Percentiles rank a stretch among this genome's conserved stretches.
phyloP scores from a whole-genome alignment of 31 red algal genomes.

The Odonthalia washingtoniensis region DNA sequence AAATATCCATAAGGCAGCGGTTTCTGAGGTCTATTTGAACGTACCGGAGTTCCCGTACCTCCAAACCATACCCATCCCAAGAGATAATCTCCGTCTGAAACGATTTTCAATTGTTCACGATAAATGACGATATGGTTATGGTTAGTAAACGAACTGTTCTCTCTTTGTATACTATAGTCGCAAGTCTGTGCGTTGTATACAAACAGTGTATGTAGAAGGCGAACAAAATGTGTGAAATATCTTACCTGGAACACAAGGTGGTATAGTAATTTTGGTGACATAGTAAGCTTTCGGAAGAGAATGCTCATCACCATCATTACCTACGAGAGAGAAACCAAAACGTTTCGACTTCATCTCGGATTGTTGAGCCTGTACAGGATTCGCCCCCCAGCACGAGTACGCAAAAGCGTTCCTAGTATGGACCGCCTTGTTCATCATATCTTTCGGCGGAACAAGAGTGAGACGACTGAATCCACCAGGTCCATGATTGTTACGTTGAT shows the following conservation, averaged over 20 bases:
- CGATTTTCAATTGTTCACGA: no score
- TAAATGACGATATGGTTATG: no score
- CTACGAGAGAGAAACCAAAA: constrained; percentile 43
- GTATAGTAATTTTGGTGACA: constrained; percentile 28
- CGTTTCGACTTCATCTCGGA: constrained; percentile 11
- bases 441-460: constrained; percentile 35
- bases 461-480: constrained; percentile 59
- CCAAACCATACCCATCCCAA: constrained; percentile 66
- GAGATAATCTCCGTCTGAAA: constrained; percentile 59
- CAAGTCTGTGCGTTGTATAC: no score
- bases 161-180: no score
- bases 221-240: no score
- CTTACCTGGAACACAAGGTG: constrained; percentile 31
- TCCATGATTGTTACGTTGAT: constrained; percentile 70
- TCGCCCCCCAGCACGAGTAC: constrained; percentile 64
- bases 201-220: no score
- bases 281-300: constrained; percentile 33
- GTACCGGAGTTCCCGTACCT: constrained; percentile 33
- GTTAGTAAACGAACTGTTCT: no score
- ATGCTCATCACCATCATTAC: constrained; percentile 40
- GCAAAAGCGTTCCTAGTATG: constrained; percentile 57
- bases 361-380: neutral
- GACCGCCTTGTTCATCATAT: constrained; percentile 34
- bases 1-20: constrained; percentile 54
- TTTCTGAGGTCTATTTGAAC: neutral